A percentile compares a stretch with the other conserved stretches of the same genome.
Evolutionary conservation across 2,329 filamentous ascomycete genomes (phyloP).

Genomic region (Botrytis cinerea): DNA sequence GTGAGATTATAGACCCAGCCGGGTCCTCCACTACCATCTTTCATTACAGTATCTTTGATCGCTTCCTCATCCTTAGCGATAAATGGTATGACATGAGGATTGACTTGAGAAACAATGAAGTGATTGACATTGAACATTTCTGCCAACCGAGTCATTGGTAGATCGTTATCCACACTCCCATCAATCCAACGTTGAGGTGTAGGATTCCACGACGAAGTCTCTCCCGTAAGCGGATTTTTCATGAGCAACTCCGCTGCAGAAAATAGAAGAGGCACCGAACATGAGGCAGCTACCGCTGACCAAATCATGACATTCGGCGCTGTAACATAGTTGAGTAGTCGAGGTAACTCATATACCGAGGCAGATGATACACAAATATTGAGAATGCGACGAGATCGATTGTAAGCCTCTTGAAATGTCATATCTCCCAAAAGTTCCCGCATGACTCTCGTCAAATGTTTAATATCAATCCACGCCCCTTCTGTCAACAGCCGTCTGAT

Average conservation of each 20-base stretch:
- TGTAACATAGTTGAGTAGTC: slow-evolving; percentile 88
- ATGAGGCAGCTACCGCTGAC: slow-evolving; percentile 95
- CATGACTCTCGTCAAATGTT: slow-evolving; percentile 80
- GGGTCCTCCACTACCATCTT: slow-evolving; percentile 36
- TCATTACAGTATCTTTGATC: slow-evolving; percentile 45
- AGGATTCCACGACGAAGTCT: slow-evolving; percentile 81
- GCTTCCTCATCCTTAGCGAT: slow-evolving; percentile 68
- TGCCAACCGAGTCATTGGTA: slow-evolving; percentile 84
- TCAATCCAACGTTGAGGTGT: slow-evolving; percentile 87
- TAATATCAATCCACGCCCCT: slow-evolving; percentile 82
- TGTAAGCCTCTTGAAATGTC: slow-evolving; percentile 95
- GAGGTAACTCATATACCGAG: slow-evolving; percentile 81
- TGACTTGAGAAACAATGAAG: slow-evolving; percentile 96
- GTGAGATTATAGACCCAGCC: slow-evolving; percentile 68
- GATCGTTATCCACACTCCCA: slow-evolving; percentile 90
- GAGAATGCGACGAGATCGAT: slow-evolving; percentile 85
- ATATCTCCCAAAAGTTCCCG: slow-evolving; percentile 78
- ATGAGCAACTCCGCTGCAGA: slow-evolving; percentile 75
- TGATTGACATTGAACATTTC: slow-evolving; percentile 99
- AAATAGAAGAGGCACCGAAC: slow-evolving; percentile 87
- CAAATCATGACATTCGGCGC: slow-evolving; percentile 94
- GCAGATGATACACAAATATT: slow-evolving; percentile 93
- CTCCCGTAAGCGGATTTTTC: slow-evolving; percentile 80
- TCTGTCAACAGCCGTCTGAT: slow-evolving; percentile 75
- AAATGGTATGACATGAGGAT: slow-evolving; percentile 90